These are phyloP conservation scores for Aspergillus baeticus DNA, from an alignment of 495 filamentous ascomycete species.

Conservation along the genomic window DNA sequence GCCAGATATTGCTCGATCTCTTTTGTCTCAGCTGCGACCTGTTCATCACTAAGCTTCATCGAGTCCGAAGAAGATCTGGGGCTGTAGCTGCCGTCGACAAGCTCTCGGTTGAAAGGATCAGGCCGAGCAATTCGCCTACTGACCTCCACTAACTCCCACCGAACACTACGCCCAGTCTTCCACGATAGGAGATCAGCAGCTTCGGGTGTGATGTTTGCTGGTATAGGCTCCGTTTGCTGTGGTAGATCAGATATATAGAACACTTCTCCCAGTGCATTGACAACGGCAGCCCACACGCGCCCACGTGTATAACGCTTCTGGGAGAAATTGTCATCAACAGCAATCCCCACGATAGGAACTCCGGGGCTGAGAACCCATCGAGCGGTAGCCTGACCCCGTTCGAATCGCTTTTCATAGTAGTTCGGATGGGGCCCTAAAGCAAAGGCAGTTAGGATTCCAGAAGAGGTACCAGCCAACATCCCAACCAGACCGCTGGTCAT, in stretches of 20 bases:
- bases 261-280: constrained; percentile 91
- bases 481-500: constrained; percentile 76
- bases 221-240: constrained; percentile 30
- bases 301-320: constrained; percentile 61
- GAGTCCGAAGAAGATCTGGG: constrained; percentile 67
- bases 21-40: constrained; percentile 69
- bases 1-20: constrained; percentile 77
- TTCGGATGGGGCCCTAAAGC: constrained; percentile 68
- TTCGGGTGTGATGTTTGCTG: constrained; percentile 33
- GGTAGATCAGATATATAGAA: constrained; percentile 78
- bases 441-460: constrained; percentile 82
- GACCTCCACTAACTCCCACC: constrained; percentile 76
- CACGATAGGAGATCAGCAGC: constrained; percentile 67
- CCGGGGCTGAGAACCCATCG: constrained; percentile 89
- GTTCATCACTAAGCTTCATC: constrained; percentile 67
- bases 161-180: constrained; percentile 71
- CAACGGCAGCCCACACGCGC: constrained; percentile 78
- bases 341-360: constrained; percentile 84
- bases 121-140: constrained; percentile 69
- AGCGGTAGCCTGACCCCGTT: constrained; percentile 74
- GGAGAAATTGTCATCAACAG: constrained; percentile 79
- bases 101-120: constrained; percentile 62
- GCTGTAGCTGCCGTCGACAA: constrained; percentile 65
- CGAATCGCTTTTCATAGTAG: constrained; percentile 62
- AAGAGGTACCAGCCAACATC: constrained; percentile 79